Evolutionary conservation across 768 basidiomycete genomes (phyloP).

Genomic region (Brasilioporus rufonigricans): DNA sequence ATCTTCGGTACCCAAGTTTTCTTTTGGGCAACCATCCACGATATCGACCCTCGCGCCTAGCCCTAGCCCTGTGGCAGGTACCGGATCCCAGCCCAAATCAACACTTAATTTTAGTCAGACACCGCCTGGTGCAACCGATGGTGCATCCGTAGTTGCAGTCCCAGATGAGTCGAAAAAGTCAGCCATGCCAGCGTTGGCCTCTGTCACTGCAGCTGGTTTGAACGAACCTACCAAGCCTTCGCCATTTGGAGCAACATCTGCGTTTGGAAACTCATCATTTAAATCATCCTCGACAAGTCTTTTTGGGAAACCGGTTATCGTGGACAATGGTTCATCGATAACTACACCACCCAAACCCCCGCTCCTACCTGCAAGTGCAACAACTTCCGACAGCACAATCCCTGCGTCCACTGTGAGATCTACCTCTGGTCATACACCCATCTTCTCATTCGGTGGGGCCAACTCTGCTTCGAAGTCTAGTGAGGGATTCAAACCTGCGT

Average conservation of each 20-base stretch:
- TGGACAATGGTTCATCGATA: constrained; percentile 21
- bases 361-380: constrained; percentile 10
- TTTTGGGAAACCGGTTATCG: constrained; percentile 12
- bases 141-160: constrained; percentile 13
- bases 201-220: constrained; percentile 13
- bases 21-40: constrained; percentile 22
- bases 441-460: constrained; percentile 21
- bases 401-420: constrained; percentile 18
- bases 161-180: constrained; percentile 27
- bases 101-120: constrained; percentile 22
- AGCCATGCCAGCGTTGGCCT: constrained; percentile 19
- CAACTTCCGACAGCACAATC: constrained; percentile 15
- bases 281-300: constrained; percentile 14
- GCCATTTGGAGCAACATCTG: constrained; percentile 12
- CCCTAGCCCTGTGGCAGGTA: constrained; percentile 2
- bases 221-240: constrained; percentile 27
- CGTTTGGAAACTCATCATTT: constrained; percentile 23
- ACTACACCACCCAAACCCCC: constrained; percentile 18
- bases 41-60: constrained; percentile 3
- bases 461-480: constrained; percentile 14
- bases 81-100: constrained; percentile 21
- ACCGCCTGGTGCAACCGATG: constrained; percentile 24
- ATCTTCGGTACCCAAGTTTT: constrained; percentile 22
- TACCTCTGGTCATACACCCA: constrained; percentile 7
- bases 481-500: constrained; percentile 14